phyloP scores from a whole-genome alignment of 768 basidiomycete species.

The Cystobasidium tubakii region DNA sequence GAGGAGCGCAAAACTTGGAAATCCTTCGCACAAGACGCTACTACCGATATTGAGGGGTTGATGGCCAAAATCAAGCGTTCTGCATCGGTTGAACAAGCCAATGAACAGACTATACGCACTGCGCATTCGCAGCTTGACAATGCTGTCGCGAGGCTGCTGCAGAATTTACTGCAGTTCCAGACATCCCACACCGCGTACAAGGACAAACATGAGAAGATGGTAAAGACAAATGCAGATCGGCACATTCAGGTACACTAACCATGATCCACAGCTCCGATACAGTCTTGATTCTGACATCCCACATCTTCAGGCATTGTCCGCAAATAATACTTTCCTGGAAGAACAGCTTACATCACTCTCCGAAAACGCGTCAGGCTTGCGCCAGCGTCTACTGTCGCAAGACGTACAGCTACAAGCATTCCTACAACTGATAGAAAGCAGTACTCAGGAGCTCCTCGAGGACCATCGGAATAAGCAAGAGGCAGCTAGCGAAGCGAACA shows the following conservation, averaged over 20 bases:
- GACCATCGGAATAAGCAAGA: background rate
- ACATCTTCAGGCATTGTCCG: constrained; percentile 9
- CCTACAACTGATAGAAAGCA: constrained; percentile 29
- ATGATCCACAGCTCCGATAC: too few relatives aligned
- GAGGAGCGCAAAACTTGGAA: constrained; percentile 46
- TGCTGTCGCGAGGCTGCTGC: background rate
- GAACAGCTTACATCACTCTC: constrained; percentile 19
- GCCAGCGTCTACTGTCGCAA: background rate
- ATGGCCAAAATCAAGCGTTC: constrained; percentile 32
- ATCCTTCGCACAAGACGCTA: constrained; percentile 29
- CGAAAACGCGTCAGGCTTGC: background rate
- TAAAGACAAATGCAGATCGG: background rate
- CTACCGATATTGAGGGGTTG: constrained; percentile 33
- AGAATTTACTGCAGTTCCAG: background rate
- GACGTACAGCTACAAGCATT: constrained; percentile 23
- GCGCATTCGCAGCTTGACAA: constrained; percentile 6
- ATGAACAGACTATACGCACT: constrained; percentile 1
- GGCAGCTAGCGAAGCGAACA: background rate
- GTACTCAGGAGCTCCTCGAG: constrained; percentile 7
- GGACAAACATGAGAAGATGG: background rate
- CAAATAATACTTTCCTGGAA: constrained; percentile 26
- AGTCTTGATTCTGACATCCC: too few relatives aligned
- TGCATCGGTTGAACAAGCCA: constrained; percentile 12
- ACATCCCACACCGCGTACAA: background rate
- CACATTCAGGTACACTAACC: background rate